Base-by-base conservation (phyloP, 2,329 filamentous ascomycete genomes). In the Lecanicillium sp. region DNA sequence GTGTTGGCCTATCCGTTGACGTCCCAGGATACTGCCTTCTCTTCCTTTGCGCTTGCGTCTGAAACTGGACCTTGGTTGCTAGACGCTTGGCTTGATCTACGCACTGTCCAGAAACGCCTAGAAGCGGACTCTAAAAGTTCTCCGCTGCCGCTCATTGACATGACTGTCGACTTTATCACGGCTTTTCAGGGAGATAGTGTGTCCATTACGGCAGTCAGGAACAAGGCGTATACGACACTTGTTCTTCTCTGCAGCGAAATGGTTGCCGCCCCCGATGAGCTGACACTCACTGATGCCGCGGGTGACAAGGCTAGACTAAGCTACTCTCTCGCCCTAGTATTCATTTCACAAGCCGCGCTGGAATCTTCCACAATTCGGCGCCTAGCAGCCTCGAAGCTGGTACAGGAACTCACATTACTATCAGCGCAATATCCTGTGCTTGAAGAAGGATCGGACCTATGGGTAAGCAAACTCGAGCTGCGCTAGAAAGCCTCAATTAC, bases 61-160 rank as follows among this genome's bases (percentile, higher is more conserved):
- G 67, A 68, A 44, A 59, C 60, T 41, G 52, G 61, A 1, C 60
- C 66, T 11, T 75, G 71, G 71, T 53, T 76, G 11, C 53, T 74
- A 42, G 73, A 77, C 48, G 61, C 61, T 6, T 55, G 68, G 45
- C 57, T 68, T 27, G 59, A 64, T 30, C 51, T 74, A 20, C 59
- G 65, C 36, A 49, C 58, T 15, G 51, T 60, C 10, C 64, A 67
- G 41, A 60, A 56, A 20, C 54, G 55, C 44, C 64, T 66, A 57
- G 56, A 58, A 28, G 38, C 51, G 29, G 28, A 49, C 33, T 48
- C 50, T 39, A 52, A 52, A 13, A 51, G 47, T 28, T 56, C 58
- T 15, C 49, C 65, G 4, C 48, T 62, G 8, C 44, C 56, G 9
- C 46, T 66, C 2, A 49, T 73, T 4, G 56, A 63, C 29, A 57